phyloP scores from a whole-genome alignment of 228 moss, liverwort and hornwort species.

The Sphagnum fallax region DNA sequence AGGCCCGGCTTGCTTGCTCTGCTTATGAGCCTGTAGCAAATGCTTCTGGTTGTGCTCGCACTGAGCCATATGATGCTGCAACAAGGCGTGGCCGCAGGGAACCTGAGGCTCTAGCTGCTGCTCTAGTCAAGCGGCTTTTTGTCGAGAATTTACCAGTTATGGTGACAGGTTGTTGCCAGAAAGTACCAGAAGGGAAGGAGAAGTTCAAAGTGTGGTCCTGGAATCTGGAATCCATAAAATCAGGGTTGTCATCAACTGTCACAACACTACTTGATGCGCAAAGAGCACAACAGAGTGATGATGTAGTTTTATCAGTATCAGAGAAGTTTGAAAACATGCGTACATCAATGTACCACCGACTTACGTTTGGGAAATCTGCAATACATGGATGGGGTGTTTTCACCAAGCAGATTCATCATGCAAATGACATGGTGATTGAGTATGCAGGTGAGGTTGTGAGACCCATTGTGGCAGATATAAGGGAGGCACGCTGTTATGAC shows the following conservation, averaged over 20 bases:
- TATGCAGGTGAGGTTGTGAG: conserved; percentile 53
- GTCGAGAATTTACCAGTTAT: conserved; percentile 41
- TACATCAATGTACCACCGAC: conserved; percentile 36
- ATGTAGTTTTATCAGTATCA: conserved; percentile 21
- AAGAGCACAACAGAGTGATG: not conserved
- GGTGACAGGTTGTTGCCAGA: conserved; percentile 35
- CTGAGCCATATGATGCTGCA: conserved; percentile 39
- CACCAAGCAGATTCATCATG: conserved; percentile 35
- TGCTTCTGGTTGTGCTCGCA: conserved; percentile 46
- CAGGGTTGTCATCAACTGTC: not conserved
- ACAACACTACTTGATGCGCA: not conserved
- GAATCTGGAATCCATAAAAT: conserved; percentile 27
- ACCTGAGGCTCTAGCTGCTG: conserved; percentile 49
- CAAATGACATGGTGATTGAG: conserved; percentile 54
- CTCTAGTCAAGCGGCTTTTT: conserved; percentile 39
- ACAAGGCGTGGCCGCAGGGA: conserved; percentile 39
- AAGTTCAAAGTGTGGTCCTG: conserved; percentile 22
- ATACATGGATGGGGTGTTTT: conserved; percentile 65
- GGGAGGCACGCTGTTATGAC: conserved; percentile 44
- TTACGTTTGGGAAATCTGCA: conserved; percentile 60
- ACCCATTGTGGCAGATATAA: conserved; percentile 42
- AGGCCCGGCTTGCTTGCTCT: conserved; percentile 10
- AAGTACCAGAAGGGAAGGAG: conserved; percentile 16
- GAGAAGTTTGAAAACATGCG: conserved; percentile 36
- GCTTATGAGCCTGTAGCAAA: conserved; percentile 19